A percentile compares a stretch with the other conserved stretches of the same genome.
Conservation (phyloP, 1,284 basidiomycete genomes). For the Tylopilus sp. region DNA sequence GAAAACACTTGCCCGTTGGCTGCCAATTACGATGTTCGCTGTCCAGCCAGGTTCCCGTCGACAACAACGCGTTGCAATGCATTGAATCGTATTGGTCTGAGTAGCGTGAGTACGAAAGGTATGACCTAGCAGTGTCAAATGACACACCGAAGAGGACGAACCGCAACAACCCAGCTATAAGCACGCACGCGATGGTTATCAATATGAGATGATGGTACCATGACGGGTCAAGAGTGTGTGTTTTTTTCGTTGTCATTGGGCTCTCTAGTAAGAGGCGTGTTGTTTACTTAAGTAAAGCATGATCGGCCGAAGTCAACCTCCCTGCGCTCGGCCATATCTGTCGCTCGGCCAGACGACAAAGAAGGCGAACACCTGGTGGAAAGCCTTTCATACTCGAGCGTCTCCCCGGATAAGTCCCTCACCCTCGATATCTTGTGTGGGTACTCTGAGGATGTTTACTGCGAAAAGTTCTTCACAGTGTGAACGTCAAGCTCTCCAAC, state of each 20-base stretch:
- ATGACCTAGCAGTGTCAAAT: neutral
- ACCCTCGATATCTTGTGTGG: no score
- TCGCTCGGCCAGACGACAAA: no score
- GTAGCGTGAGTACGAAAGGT: constrained; percentile 1
- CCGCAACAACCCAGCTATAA: constrained; percentile 45
- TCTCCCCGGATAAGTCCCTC: no score
- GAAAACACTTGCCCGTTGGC: constrained; percentile 61
- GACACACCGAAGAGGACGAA: constrained; percentile 48
- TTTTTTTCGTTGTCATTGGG: constrained; percentile 25
- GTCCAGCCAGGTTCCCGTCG: constrained; percentile 78
- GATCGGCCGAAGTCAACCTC: no score
- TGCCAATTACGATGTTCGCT: constrained; percentile 70
- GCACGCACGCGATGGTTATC: constrained; percentile 36
- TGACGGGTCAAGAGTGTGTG: constrained; percentile 43
- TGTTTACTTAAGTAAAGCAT: no score
- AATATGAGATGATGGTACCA: constrained; percentile 53
- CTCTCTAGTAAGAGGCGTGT: neutral
- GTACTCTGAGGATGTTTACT: no score
- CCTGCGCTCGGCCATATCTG: no score
- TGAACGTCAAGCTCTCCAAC: no score
- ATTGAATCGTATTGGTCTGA: constrained; percentile 69
- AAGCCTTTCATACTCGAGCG: no score
- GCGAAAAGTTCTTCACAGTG: no score
- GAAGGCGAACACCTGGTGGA: no score
- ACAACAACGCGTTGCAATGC: constrained; percentile 69